A percentile compares a stretch with the other conserved stretches of the same genome.
These are phyloP conservation scores for Epichloe elymi DNA, from an alignment of 2,329 filamentous ascomycete species.

Conservation along the genomic window DNA sequence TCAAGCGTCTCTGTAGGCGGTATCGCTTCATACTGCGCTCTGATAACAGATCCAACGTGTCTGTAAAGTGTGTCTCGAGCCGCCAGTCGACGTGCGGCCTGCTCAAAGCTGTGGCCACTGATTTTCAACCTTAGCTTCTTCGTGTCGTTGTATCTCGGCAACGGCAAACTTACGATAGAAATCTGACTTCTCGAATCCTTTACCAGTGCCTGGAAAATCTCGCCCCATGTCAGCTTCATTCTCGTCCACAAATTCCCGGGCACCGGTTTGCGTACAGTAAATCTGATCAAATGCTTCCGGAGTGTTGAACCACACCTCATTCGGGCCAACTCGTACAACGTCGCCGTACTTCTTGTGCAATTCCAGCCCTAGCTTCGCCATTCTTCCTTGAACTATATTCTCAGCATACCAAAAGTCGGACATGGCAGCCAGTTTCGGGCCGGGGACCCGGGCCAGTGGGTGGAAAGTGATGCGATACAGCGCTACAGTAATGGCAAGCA, in stretches of 20 bases:
- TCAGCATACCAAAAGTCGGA: conserved; percentile 35
- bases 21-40: conserved; percentile 34
- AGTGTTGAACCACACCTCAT: conserved; percentile 40
- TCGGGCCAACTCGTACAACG: conserved; percentile 38
- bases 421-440: conserved; percentile 31
- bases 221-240: background rate
- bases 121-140: background rate
- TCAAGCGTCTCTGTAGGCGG: conserved; percentile 33
- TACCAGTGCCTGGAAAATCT: conserved; percentile 25
- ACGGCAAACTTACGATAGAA: conserved; percentile 32
- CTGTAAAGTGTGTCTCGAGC: conserved; percentile 22
- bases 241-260: background rate
- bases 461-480: conserved; percentile 30
- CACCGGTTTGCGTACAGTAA: conserved; percentile 25
- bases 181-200: conserved; percentile 36
- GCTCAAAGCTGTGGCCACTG: conserved; percentile 25
- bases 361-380: conserved; percentile 26
- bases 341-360: conserved; percentile 36
- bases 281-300: conserved; percentile 33
- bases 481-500: conserved; percentile 8
- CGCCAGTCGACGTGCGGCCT: conserved; percentile 22
- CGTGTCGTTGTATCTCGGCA: no score
- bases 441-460: conserved; percentile 31
- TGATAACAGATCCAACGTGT: conserved; percentile 37
- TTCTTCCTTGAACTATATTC: conserved; percentile 30